These are phyloP conservation scores for Ceratocystis papillata DNA, from an alignment of 2,329 filamentous ascomycete species.

Conservation along the genomic window DNA sequence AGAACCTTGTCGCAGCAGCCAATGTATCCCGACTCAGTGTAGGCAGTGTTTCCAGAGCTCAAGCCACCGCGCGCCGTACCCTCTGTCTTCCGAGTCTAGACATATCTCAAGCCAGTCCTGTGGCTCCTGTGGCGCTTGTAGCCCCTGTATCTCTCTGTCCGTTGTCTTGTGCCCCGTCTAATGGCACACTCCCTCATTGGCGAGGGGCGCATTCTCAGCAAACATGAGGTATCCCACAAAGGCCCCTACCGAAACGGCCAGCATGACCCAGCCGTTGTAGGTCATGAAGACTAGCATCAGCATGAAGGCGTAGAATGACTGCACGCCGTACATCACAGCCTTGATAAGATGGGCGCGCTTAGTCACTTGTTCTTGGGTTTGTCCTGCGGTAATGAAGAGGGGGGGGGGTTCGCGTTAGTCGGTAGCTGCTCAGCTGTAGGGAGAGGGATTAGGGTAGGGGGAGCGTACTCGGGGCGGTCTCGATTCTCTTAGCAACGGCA, in stretches of 20 bases:
- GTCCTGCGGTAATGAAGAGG: conserved; percentile 49
- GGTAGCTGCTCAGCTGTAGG: not conserved
- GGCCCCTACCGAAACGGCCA: conserved; percentile 76
- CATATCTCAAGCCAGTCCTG: not conserved
- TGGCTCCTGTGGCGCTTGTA: conserved; percentile 1
- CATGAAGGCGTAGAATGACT: conserved; percentile 98
- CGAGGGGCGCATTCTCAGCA: conserved; percentile 55
- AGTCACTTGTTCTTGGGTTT: conserved; percentile 50
- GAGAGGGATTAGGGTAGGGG: conserved; percentile 1
- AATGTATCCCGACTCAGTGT: not conserved
- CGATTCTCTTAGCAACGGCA: conserved; percentile 38
- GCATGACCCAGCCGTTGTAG: conserved; percentile 98
- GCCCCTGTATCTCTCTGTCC: not conserved
- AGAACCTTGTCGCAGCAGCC: not conserved
- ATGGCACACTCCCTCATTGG: conserved; percentile 87
- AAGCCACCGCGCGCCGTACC: conserved; percentile 1
- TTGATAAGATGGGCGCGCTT: conserved; percentile 67
- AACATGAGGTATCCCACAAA: conserved; percentile 82
- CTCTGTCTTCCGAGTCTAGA: conserved; percentile 4
- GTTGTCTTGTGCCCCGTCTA: conserved; percentile 34
- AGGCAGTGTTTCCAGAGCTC: not conserved
- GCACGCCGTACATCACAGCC: conserved; percentile 72
- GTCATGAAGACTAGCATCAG: conserved; percentile 99
- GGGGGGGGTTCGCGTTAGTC: conserved; percentile 2
- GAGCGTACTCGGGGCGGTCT: conserved; percentile 46